These are phyloP conservation scores for Shiraia bambusicola DNA, from an alignment of 2,329 filamentous ascomycete genomes.

Conservation along the genomic window DNA sequence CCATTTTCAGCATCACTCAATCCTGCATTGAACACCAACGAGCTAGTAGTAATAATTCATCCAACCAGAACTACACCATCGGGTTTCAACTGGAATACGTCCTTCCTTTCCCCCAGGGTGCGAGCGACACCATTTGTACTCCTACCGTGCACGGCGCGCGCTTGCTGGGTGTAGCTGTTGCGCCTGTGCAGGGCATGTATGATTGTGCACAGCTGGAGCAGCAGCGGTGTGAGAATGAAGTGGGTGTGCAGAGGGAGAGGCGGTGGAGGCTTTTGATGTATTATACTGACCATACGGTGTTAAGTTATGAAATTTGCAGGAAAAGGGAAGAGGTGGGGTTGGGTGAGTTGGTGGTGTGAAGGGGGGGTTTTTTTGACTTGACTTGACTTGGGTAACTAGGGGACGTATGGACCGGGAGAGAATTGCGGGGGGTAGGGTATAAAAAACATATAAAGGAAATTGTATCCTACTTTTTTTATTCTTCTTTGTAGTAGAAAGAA, in stretches of 20 bases:
- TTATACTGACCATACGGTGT: conserved; percentile 68
- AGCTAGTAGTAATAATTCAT: too few relatives aligned
- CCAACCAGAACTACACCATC: conserved; percentile 46
- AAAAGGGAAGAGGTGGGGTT: conserved; percentile 13
- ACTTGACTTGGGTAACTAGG: too few relatives aligned
- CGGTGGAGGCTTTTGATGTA: conserved; percentile 62
- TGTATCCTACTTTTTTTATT: too few relatives aligned
- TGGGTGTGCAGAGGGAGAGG: conserved; percentile 8
- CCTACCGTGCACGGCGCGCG: conserved; percentile 31
- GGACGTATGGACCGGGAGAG: too few relatives aligned
- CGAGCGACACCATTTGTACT: conserved; percentile 10
- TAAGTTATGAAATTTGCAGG: conserved; percentile 66
- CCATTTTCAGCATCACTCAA: conserved; percentile 58
- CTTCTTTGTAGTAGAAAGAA: too few relatives aligned
- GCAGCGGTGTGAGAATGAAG: too few relatives aligned
- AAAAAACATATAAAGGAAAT: too few relatives aligned
- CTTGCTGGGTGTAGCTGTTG: conserved; percentile 68
- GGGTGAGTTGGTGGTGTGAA: conserved; percentile 27
- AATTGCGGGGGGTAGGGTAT: too few relatives aligned
- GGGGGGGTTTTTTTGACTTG: too few relatives aligned
- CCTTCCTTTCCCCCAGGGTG: conserved; percentile 47
- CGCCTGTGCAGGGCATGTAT: conserved; percentile 58
- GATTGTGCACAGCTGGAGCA: too few relatives aligned
- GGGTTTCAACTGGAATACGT: conserved; percentile 59
- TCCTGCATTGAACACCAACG: conserved; percentile 30